Evolutionary conservation across 306 rosid genomes (phyloP).

Genomic region (Vigna reflexopilosa): DNA sequence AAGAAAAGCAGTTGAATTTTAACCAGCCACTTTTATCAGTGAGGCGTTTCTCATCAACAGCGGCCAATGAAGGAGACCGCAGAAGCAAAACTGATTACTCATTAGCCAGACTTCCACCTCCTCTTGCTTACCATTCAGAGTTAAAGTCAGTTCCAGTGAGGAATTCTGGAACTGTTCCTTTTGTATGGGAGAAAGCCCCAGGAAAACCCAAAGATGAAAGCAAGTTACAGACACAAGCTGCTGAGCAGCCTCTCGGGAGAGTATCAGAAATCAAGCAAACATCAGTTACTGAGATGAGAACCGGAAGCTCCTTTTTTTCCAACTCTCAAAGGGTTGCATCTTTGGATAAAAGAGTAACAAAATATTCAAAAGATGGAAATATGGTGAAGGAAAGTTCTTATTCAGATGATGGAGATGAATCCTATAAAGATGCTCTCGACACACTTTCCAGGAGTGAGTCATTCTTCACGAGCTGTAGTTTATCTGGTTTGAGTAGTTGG

Average conservation of each 20-base stretch:
- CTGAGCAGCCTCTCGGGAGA: slow-evolving; percentile 67
- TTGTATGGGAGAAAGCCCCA: slow-evolving; percentile 85
- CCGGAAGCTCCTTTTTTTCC: slow-evolving; percentile 47
- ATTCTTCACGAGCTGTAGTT: slow-evolving; percentile 70
- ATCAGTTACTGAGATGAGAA: slow-evolving; percentile 38
- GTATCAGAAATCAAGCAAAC: slow-evolving; percentile 51
- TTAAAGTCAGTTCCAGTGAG: slow-evolving; percentile 82
- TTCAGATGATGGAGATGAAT: slow-evolving; percentile 69
- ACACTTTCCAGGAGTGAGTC: slow-evolving; percentile 83
- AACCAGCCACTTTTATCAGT: slow-evolving; percentile 90
- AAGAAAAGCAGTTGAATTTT: slow-evolving; percentile 80
- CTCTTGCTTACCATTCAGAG: slow-evolving; percentile 74
- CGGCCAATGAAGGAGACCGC: slow-evolving; percentile 51
- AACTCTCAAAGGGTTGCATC: slow-evolving; percentile 42
- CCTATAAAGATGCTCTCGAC: slow-evolving; percentile 70
- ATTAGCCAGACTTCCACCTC: slow-evolving; percentile 55
- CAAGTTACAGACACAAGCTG: slow-evolving; percentile 34
- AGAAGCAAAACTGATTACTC: slow-evolving; percentile 54
- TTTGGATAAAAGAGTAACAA: slow-evolving; percentile 40
- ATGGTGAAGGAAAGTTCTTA: slow-evolving; percentile 47
- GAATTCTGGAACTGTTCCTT: slow-evolving; percentile 82
- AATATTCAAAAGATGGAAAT: slow-evolving; percentile 41
- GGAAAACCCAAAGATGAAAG: slow-evolving; percentile 83
- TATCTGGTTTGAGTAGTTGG: slow-evolving; percentile 70
- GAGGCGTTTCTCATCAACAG: slow-evolving; percentile 68